Evolutionary conservation across 257 asterid genomes (phyloP).

Genomic region (Paraleonurus japonicus): DNA sequence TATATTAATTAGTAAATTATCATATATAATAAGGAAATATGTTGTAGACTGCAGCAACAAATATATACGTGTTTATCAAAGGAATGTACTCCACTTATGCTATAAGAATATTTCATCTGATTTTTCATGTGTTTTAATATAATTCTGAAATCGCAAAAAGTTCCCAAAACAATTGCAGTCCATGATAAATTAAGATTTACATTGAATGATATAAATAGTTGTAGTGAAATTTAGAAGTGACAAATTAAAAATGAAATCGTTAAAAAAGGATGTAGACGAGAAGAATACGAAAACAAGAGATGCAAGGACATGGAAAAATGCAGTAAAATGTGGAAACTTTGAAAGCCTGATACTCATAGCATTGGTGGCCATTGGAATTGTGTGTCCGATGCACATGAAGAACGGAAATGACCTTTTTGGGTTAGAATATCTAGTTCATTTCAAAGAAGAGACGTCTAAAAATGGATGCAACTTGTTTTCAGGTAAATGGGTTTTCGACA

Average conservation of each 20-base stretch:
- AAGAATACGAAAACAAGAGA: background rate
- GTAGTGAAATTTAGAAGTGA: too few relatives aligned
- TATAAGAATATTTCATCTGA: background rate
- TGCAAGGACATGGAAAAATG: background rate
- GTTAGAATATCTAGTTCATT: background rate
- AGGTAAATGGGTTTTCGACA: conserved; percentile 42
- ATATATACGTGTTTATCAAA: too few relatives aligned
- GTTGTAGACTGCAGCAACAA: too few relatives aligned
- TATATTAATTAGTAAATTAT: too few relatives aligned
- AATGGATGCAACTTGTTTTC: conserved; percentile 36
- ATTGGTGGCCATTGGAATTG: background rate
- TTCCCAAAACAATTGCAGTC: background rate
- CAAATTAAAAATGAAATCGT: background rate
- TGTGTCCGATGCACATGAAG: conserved; percentile 12
- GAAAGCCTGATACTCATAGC: conserved; percentile 16
- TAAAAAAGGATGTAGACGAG: background rate
- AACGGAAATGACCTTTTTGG: background rate
- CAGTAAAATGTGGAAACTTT: conserved; percentile 1
- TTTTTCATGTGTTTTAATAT: background rate
- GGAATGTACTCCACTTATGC: background rate
- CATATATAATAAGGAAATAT: too few relatives aligned
- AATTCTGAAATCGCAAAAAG: too few relatives aligned
- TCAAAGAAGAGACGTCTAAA: background rate
- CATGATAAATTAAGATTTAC: background rate
- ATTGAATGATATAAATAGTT: too few relatives aligned